Percentiles rank a stretch among this genome's conserved stretches.
phyloP scores from a whole-genome alignment of 768 basidiomycete species.

The Russula sp. region DNA sequence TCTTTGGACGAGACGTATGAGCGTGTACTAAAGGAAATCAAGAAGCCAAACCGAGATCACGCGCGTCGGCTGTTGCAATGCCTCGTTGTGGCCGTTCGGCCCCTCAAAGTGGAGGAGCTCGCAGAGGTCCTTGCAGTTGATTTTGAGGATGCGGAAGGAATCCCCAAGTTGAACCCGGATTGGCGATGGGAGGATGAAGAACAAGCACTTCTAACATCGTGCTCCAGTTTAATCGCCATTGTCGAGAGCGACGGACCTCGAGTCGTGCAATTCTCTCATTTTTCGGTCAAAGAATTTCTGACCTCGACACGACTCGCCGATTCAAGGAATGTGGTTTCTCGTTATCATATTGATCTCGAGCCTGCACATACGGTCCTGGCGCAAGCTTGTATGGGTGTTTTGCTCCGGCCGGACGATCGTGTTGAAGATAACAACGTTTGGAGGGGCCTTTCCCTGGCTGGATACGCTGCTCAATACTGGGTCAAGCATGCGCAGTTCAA shows the following conservation, averaged over 20 bases:
- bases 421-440: no score
- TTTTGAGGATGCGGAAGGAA: not conserved
- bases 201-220: not conserved
- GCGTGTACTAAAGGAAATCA: conserved; percentile 4
- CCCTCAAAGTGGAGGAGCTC: conserved; percentile 6
- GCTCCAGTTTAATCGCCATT: conserved; percentile 2
- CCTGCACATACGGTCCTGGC: not conserved
- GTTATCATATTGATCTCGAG: conserved; percentile 8
- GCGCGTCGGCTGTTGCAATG: conserved; percentile 15
- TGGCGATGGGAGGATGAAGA: conserved; percentile 8
- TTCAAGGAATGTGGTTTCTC: not conserved
- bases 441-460: not conserved
- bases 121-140: conserved; percentile 14
- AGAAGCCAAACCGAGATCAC: not conserved
- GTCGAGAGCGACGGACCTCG: not conserved
- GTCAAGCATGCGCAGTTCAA: not conserved
- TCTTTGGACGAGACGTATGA: conserved; percentile 7
- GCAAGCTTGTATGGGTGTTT: not conserved
- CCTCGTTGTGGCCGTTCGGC: conserved; percentile 6
- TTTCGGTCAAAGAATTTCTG: conserved; percentile 10
- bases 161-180: not conserved
- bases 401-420: not conserved
- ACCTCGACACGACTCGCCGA: conserved; percentile 1
- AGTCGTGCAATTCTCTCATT: conserved; percentile 5
- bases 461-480: conserved; percentile 8